Evolutionary conservation across 768 basidiomycete species (phyloP), one percentile per base, ranked within the genome.

Genomic region (Dacryopinax primogenitus): DNA sequence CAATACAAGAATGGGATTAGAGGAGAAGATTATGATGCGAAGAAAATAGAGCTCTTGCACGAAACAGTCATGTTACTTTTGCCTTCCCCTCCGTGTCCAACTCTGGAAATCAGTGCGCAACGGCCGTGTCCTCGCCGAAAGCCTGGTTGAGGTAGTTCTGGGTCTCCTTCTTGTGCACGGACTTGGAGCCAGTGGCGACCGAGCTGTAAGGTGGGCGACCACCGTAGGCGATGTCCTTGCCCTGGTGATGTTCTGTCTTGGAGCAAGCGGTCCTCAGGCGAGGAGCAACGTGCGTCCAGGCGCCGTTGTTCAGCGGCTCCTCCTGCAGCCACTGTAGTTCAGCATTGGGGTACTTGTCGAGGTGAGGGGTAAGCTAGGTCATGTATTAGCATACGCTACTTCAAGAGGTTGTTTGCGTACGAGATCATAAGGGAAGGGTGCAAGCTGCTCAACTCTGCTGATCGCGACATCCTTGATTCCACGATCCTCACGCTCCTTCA

Each of bases 311-410:
- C 69, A 98, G 78, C 16, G 96, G 95, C 76, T 97, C 92, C 77
- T 96, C 93, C 82, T 86, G 72, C 62, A 70, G 37, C 94, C 95
- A 97, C 51, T 92, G 79, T 37, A 95, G 74, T 69, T 88, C 88
- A 35, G 95, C 92, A 74, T 98, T 95, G 71, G 95, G 92, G 79
- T 96, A 98, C 76, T 86, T 85, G 79, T 99, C 96, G 35, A 99
- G 82, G 75, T 97, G 91, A 30, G 94, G 89, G 26, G 90, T 92
- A 69, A 97, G 73, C 90, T 92, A 67, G 15, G 35, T 16, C 67
- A 61, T 68, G 47, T 62, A 63, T 67, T 51, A 58, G 62, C 62
- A 45, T n/a, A 45, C 65, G 18, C 0, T 26, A n/a, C 35, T 32
- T 9, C 13, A 45, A 28, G n/a, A 18, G 35, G 16, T 64, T 39